A percentile compares a stretch with the other conserved stretches of the same genome.
These are phyloP conservation scores for Datisca glomerata DNA, from an alignment of 306 rosid genomes.

Conservation along the genomic window DNA sequence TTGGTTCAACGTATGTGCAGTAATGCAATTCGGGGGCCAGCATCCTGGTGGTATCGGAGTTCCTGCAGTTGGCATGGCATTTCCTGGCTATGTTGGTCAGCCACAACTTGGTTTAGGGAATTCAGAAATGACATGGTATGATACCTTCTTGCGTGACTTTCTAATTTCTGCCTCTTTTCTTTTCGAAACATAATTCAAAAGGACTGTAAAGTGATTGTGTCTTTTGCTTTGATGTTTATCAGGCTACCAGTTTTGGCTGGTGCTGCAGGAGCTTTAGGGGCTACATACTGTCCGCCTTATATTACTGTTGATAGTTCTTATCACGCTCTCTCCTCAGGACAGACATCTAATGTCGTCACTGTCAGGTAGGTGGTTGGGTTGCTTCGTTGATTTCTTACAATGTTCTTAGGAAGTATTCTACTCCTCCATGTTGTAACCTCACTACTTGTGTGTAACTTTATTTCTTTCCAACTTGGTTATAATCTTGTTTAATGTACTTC, in stretches of 20 bases:
- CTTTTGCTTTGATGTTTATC: background rate
- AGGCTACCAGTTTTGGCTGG: slow-evolving; percentile 97
- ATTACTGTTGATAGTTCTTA: slow-evolving; percentile 78
- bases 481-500: background rate
- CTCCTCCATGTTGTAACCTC: too few relatives aligned
- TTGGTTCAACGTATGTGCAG: slow-evolving; percentile 27
- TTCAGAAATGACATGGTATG: slow-evolving; percentile 93
- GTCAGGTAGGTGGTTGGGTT: slow-evolving; percentile 33
- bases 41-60: slow-evolving; percentile 97
- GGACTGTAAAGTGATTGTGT: background rate
- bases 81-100: slow-evolving; percentile 92
- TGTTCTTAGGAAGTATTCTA: background rate
- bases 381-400: background rate
- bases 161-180: background rate
- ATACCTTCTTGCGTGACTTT: slow-evolving; percentile 1
- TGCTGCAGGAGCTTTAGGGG: slow-evolving; percentile 87
- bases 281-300: slow-evolving; percentile 74
- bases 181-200: background rate
- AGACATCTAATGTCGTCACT: slow-evolving; percentile 39
- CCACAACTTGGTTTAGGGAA: slow-evolving; percentile 84
- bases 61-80: slow-evolving; percentile 99
- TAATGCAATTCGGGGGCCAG: slow-evolving; percentile 97
- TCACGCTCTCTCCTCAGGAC: slow-evolving; percentile 63
- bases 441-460: too few relatives aligned
- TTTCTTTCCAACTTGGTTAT: background rate